Evolutionary conservation across 1,139 yeast genomes (phyloP), one percentile per base, ranked within the genome.

Genomic region (Yamadazyma blattariae): DNA sequence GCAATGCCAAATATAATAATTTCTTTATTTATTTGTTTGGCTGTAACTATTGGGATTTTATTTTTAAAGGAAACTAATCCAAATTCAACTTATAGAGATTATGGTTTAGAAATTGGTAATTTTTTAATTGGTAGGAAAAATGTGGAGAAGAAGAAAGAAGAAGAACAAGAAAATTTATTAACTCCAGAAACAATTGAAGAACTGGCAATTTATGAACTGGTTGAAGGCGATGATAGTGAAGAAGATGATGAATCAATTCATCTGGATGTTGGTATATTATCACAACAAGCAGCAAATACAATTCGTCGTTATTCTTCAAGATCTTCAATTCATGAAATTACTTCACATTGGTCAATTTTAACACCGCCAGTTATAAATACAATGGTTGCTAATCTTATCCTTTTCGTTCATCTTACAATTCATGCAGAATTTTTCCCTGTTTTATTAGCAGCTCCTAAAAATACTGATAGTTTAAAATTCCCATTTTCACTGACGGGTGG

Each of bases 51-150:
- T 25, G 77, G 70, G 2, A 56, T 74, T 36, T 61, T 80, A 30
- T 79, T 79, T 46, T 53, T 80, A 28, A 82, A 79, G 50, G 87
- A 80, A 52, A 76, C 85, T 2, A 78, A 77, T 48, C 71, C 64
- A 15, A 53, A 54, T 23, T 64, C 59, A 44, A 46, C 62, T 39
- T 57, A 62, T 36, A 59, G 62, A 38, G 85, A 79, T 50, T 47
- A 54, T 30, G 82, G 83, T 2, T 48, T 77, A 6, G 77, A 67
- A 21, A 29, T 74, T 13, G 84, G 84, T 12, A 79, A 77, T 45
- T 45, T 47, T 33, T 44, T 77, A 24, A 13, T 6, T 3, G 5
- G 5, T n/a, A 17, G 19, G 7, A 17, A 17, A 17, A 7, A 17
- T 17, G 19, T 17, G 19, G 7, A 17, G 7, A 17, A 5, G 5